Percentiles rank a stretch among this genome's conserved stretches.
phyloP scores from a whole-genome alignment of 257 asterid species.

The Solanum arcanum region DNA sequence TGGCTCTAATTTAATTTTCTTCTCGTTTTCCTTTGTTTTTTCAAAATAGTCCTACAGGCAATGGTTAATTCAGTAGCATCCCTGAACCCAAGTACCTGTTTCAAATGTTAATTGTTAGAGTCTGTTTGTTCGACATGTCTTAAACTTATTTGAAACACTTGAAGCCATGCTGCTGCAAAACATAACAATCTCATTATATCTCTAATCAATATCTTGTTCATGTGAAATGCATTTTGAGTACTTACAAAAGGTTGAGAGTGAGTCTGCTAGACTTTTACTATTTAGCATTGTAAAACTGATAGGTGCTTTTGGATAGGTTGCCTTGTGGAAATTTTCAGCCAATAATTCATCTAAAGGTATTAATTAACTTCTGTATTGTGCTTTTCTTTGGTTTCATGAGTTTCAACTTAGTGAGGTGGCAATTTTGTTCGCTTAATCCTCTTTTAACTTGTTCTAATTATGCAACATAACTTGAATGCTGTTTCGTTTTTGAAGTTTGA shows the following conservation, averaged over 20 bases:
- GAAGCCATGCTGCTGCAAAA: not conserved
- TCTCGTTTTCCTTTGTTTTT: conserved; percentile 1
- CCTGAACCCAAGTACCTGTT: not conserved
- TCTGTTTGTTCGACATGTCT: not conserved
- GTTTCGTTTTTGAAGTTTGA: not conserved
- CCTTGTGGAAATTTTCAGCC: conserved; percentile 71
- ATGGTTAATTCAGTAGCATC: not conserved
- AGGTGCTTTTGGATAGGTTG: conserved; percentile 53
- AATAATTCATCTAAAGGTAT: conserved; percentile 60
- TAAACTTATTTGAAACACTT: not conserved
- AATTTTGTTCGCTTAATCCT: not conserved
- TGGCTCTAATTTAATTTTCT: not conserved
- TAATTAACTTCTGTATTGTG: not conserved
- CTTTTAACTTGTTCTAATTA: not conserved
- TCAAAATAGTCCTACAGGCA: not conserved
- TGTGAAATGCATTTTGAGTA: not conserved
- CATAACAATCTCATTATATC: not conserved
- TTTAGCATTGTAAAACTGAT: not conserved
- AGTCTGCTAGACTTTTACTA: not conserved
- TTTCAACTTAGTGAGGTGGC: not conserved
- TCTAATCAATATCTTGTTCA: not conserved
- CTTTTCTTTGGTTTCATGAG: not conserved
- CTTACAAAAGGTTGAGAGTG: not conserved
- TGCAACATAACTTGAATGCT: not conserved
- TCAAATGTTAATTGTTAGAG: not conserved